Percentiles rank a stretch among this genome's conserved stretches.
These are phyloP conservation scores for Streptanthus diversifolius DNA, from an alignment of 345 rosid genomes.

Conservation along the genomic window DNA sequence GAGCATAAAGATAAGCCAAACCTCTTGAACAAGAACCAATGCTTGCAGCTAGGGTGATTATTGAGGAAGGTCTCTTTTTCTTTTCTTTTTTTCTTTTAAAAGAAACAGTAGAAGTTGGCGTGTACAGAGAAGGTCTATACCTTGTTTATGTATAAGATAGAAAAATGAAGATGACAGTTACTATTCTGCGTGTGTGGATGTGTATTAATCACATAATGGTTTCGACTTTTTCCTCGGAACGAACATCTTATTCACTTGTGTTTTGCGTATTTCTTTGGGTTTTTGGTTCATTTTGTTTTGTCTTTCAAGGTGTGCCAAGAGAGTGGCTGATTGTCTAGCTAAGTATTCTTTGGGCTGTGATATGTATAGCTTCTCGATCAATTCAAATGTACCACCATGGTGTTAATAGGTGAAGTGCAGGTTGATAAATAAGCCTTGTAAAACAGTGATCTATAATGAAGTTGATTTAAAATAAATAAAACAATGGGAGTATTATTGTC, in stretches of 20 bases:
- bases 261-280: not conserved
- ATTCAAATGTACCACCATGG: not conserved
- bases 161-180: constrained; percentile 1
- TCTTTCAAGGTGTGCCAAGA: not conserved
- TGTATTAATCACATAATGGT: not conserved
- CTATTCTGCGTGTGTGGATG: not conserved
- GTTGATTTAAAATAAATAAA: not conserved
- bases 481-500: not conserved
- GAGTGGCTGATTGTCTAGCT: not conserved
- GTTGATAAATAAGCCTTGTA: not conserved
- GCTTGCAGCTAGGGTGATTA: constrained; percentile 92
- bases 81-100: not conserved
- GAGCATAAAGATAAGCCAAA: constrained; percentile 63
- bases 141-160: constrained; percentile 19
- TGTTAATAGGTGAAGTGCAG: not conserved
- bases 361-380: not conserved
- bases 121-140: constrained; percentile 11
- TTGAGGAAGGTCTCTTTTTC: constrained; percentile 64
- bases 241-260: not conserved
- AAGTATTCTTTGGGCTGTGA: not conserved
- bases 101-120: not conserved
- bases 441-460: not conserved
- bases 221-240: not conserved
- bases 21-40: constrained; percentile 91
- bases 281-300: not conserved